Conservation (phyloP, 495 filamentous ascomycete species). For the Aspergillus wentii region DNA sequence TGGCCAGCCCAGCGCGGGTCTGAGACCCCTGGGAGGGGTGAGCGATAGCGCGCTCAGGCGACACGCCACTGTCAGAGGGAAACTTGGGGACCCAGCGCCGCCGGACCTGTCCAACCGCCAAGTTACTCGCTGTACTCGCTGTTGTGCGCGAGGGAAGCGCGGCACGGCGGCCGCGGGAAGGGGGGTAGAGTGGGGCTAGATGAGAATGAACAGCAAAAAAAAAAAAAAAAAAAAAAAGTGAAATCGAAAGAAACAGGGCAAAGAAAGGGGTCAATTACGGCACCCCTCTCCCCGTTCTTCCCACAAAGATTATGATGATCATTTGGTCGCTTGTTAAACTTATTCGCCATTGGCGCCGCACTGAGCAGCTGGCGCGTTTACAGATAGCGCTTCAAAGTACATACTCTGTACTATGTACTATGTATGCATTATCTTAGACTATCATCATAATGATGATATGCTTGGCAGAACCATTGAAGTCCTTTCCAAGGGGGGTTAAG, state of each 20-base stretch:
- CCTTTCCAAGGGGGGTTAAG: no score
- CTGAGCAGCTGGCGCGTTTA: conserved; percentile 8
- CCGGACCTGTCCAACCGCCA: no score
- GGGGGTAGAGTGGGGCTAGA: no score
- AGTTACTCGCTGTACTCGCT: no score
- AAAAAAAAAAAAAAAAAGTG: conserved; percentile 9
- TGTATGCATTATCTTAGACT: no score
- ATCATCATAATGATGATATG: no score
- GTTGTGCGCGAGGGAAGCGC: conserved; percentile 26
- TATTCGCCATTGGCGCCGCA: conserved; percentile 24
- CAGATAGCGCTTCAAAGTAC: background rate
- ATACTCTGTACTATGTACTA: background rate
- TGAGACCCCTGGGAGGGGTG: conserved; percentile 15
- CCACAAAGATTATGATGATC: background rate
- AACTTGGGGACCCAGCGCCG: conserved; percentile 17
- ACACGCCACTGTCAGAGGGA: conserved; percentile 18
- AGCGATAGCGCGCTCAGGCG: conserved; percentile 29
- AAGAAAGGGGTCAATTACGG: no score
- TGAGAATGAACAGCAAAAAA: conserved; percentile 5
- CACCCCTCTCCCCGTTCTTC: no score
- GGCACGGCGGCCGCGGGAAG: conserved; percentile 16
- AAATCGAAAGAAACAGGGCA: no score
- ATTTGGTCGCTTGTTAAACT: conserved; percentile 12
- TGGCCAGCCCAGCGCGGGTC: conserved; percentile 17
- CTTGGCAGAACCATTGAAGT: no score